phyloP scores from a whole-genome alignment of 2,329 filamentous ascomycete species.

The Epichloe aotearoae region DNA sequence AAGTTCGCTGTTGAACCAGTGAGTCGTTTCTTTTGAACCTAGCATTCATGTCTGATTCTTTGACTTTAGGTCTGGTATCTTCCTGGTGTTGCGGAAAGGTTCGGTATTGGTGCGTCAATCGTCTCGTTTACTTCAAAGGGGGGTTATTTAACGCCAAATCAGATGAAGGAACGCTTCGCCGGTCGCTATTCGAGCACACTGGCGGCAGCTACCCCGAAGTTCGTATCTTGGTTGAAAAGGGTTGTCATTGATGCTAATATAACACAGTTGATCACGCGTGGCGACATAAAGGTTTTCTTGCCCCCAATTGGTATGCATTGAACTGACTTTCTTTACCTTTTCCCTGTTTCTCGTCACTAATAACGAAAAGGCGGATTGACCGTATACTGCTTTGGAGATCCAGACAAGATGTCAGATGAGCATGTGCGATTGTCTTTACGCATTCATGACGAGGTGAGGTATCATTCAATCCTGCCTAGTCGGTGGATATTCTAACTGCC shows the following conservation, averaged over 20 bases:
- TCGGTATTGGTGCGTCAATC: slow-evolving; percentile 58
- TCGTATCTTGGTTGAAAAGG: background rate
- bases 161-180: slow-evolving; percentile 77
- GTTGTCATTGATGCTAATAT: background rate
- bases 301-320: slow-evolving; percentile 62
- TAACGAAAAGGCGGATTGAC: slow-evolving; percentile 56
- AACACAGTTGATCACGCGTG: slow-evolving; percentile 65
- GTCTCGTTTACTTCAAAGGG: background rate
- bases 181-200: slow-evolving; percentile 86
- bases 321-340: background rate
- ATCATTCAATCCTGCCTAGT: too few relatives aligned
- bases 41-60: background rate
- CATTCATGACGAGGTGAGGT: slow-evolving; percentile 52
- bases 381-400: slow-evolving; percentile 94
- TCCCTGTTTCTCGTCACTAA: background rate
- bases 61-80: slow-evolving; percentile 55
- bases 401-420: slow-evolving; percentile 83
- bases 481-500: background rate
- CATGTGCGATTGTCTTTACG: slow-evolving; percentile 69
- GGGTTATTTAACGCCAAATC: slow-evolving; percentile 13
- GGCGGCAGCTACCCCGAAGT: slow-evolving; percentile 85
- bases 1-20: slow-evolving; percentile 96
- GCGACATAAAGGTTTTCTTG: slow-evolving; percentile 89
- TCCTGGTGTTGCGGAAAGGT: slow-evolving; percentile 78
- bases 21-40: slow-evolving; percentile 17